Conservation (phyloP, 1,139 yeast genomes). For the Magnusiomyces ingens region DNA sequence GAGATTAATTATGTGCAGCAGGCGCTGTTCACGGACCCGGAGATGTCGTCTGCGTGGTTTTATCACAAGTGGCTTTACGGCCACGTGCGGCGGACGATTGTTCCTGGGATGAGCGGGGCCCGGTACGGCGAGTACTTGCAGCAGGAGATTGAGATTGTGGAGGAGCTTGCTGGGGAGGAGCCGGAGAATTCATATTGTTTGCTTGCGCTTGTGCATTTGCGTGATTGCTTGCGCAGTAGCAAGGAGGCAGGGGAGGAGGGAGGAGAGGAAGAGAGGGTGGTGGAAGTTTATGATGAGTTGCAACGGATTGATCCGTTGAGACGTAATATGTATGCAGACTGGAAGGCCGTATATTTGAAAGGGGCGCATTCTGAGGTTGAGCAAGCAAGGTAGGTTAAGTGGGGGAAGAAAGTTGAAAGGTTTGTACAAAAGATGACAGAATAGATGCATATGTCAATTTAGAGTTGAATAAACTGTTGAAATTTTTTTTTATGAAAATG, state of each 20-base stretch:
- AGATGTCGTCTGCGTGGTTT: constrained; percentile 89
- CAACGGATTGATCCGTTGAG: constrained; percentile 64
- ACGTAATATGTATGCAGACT: constrained; percentile 33
- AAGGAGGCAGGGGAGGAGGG: constrained; percentile 10
- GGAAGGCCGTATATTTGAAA: constrained; percentile 42
- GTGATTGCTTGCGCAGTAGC: constrained; percentile 17
- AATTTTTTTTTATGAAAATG: too few relatives aligned
- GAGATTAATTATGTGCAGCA: constrained; percentile 70
- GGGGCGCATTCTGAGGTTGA: constrained; percentile 5
- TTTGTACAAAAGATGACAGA: too few relatives aligned
- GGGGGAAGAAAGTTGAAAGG: neutral
- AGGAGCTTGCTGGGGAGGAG: constrained; percentile 35
- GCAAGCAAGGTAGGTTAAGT: neutral
- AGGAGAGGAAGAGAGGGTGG: constrained; percentile 24
- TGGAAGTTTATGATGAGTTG: constrained; percentile 39
- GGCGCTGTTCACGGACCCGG: constrained; percentile 89
- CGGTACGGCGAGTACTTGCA: constrained; percentile 23
- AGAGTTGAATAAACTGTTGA: too few relatives aligned
- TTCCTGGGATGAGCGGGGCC: constrained; percentile 21
- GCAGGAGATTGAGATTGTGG: constrained; percentile 29
- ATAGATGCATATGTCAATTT: too few relatives aligned
- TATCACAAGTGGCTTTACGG: constrained; percentile 67
- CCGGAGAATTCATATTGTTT: constrained; percentile 37
- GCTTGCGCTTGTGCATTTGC: constrained; percentile 28
- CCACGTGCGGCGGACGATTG: constrained; percentile 43